Evolutionary conservation across 345 rosid genomes (phyloP).

Genomic region (Trapa bicornis): DNA sequence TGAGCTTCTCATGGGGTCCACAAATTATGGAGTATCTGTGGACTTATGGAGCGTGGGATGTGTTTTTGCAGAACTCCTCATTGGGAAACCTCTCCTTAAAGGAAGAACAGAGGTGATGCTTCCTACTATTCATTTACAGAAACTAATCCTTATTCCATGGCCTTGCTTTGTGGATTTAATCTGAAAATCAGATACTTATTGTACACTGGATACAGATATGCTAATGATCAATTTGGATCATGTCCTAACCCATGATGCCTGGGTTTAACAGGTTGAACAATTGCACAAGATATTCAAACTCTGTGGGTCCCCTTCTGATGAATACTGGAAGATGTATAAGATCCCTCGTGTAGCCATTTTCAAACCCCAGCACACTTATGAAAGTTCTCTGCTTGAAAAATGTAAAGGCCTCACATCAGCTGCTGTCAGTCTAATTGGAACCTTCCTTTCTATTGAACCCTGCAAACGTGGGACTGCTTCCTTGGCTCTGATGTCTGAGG

Average conservation of each 20-base stretch:
- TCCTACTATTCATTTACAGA: not conserved
- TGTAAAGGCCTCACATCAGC: conserved; percentile 4
- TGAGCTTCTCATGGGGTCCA: conserved; percentile 32
- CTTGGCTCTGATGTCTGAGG: conserved; percentile 10
- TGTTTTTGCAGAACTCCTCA: conserved; percentile 29
- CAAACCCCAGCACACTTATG: conserved; percentile 13
- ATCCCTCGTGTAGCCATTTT: conserved; percentile 16
- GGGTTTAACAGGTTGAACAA: conserved; percentile 25
- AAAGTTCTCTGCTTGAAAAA: conserved; percentile 10
- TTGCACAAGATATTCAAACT: conserved; percentile 37
- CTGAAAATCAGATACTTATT: not conserved
- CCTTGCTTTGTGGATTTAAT: not conserved
- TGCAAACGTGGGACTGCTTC: conserved; percentile 14
- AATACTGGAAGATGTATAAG: conserved; percentile 21
- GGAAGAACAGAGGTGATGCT: conserved; percentile 34
- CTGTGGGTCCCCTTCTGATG: conserved; percentile 29
- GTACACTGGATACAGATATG: not conserved
- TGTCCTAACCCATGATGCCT: not conserved
- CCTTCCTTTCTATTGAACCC: conserved; percentile 11
- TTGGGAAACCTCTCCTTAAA: conserved; percentile 27
- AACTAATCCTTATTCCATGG: not conserved
- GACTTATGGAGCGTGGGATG: conserved; percentile 43
- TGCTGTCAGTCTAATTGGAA: conserved; percentile 7
- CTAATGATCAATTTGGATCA: not conserved
- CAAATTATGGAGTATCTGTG: conserved; percentile 17